phyloP scores from a whole-genome alignment of 306 rosid genomes.

The Prunus dulcis region DNA sequence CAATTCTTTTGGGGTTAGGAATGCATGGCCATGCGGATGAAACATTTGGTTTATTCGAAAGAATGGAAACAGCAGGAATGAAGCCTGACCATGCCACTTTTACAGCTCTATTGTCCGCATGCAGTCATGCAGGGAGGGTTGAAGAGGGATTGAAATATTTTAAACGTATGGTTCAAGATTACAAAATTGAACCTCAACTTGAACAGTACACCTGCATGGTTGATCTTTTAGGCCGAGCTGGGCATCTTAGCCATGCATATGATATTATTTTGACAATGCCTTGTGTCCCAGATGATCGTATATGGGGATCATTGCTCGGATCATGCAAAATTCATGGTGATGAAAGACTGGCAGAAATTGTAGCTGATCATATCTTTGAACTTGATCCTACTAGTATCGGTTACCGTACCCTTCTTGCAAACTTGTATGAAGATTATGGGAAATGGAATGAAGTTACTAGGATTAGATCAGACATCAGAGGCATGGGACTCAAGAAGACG shows the following conservation, averaged over 20 bases:
- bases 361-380: slow-evolving; percentile 24
- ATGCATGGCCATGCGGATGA: slow-evolving; percentile 32
- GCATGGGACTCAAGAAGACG: slow-evolving; percentile 31
- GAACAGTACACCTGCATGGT: slow-evolving; percentile 47
- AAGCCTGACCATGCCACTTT: slow-evolving; percentile 35
- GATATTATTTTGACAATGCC: slow-evolving; percentile 37
- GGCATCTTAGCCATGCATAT: slow-evolving; percentile 35
- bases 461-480: slow-evolving; percentile 31
- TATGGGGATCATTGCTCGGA: slow-evolving; percentile 48
- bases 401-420: slow-evolving; percentile 41
- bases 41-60: slow-evolving; percentile 21
- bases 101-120: slow-evolving; percentile 38
- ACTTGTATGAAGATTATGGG: slow-evolving; percentile 37
- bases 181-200: slow-evolving; percentile 32
- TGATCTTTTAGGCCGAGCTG: slow-evolving; percentile 45
- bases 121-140: slow-evolving; percentile 40
- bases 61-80: slow-evolving; percentile 28
- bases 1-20: slow-evolving; percentile 34
- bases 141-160: slow-evolving; percentile 32
- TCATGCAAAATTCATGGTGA: slow-evolving; percentile 39
- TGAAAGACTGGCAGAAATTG: slow-evolving; percentile 36
- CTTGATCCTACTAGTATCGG: slow-evolving; percentile 34
- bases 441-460: slow-evolving; percentile 29
- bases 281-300: slow-evolving; percentile 26
- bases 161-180: slow-evolving; percentile 23